Evolutionary conservation across 1,284 basidiomycete genomes (phyloP).

Genomic region (Sparassis latifolia): DNA sequence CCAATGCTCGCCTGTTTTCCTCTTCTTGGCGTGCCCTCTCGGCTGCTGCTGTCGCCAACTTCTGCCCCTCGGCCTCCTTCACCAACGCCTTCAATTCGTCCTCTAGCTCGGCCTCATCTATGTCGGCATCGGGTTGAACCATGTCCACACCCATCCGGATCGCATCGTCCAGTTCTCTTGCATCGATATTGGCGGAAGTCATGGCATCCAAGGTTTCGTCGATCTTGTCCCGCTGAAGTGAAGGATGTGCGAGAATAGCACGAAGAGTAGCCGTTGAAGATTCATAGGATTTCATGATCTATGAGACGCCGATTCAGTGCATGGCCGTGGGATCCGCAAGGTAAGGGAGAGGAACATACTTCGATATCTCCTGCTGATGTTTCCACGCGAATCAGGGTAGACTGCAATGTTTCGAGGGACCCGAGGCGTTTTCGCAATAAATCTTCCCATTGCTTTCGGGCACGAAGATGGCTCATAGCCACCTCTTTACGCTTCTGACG

Average conservation of each 20-base stretch:
- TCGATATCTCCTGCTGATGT: constrained; percentile 84
- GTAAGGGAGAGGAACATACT: constrained; percentile 35
- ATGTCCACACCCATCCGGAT: constrained; percentile 63
- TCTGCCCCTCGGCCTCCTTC: constrained; percentile 39
- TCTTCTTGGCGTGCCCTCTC: constrained; percentile 22
- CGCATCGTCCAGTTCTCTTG: constrained; percentile 76
- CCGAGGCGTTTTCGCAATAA: constrained; percentile 69
- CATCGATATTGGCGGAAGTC: constrained; percentile 75
- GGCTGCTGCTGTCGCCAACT: constrained; percentile 35
- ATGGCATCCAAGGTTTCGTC: constrained; percentile 85
- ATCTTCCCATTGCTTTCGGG: constrained; percentile 77
- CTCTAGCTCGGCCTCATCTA: constrained; percentile 57
- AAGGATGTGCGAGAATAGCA: constrained; percentile 72
- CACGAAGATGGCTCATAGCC: constrained; percentile 72
- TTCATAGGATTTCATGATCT: constrained; percentile 87
- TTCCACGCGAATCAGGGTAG: constrained; percentile 79
- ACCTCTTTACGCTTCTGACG: constrained; percentile 63
- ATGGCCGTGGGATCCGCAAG: too few species aligned
- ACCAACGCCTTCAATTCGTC: constrained; percentile 50
- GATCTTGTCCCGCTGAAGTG: constrained; percentile 70
- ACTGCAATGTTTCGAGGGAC: constrained; percentile 68
- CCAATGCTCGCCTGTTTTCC: not conserved
- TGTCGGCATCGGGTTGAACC: constrained; percentile 41
- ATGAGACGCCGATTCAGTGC: constrained; percentile 1
- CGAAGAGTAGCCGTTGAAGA: constrained; percentile 74